Base-by-base conservation (phyloP, 192 early-diverging fungal species). In the Funneliformis mosseae region DNA sequence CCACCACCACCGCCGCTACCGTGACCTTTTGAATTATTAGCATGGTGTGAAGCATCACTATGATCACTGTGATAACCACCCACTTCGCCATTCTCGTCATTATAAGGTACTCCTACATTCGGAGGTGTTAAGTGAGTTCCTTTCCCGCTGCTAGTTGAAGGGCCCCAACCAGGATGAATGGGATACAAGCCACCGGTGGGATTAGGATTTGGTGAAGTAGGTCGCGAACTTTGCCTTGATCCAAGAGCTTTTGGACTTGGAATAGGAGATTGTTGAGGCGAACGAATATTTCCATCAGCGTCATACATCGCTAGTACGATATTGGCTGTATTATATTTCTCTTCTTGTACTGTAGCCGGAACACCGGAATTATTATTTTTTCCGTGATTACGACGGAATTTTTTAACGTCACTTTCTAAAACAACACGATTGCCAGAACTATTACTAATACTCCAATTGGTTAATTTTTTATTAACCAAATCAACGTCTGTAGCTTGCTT, bases 401-500 rank as follows among this genome's bases (percentile, higher is more conserved):
- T 78, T 64, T 82, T 82, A 10, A 77, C 76, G 38, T 82, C 81
- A 60, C 77, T 77, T 28, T 77, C 77, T 63, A 82, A 78, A 3
- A 77, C 76, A 21, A 77, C 81, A 62, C 76, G 75, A 38, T 77
- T 69, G 38, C 76, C 81, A 6, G 77, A 70, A 43, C 76, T 77
- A 72, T 82, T 82, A 46, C 76, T 81, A 10, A 81, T 38, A 33
- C 67, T 82, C 81, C 81, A 82, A 72, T 70, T 82, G 18, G 69
- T 60, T 16, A 82, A 46, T 39, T 77, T 77, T 62, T 82, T 82
- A 41, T 79, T 74, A 42, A 78, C 77, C 45, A 79, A 83, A 59
- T 89, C 88, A 14, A 83, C 82, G 16, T 87, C 88, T 33, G 87
- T 82, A 27, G 87, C 86, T 25, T 85, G 87, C 46, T 43, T 55